Conservation (phyloP, 495 filamentous ascomycete genomes). For the Pseudomonodictys pantanalensis region DNA sequence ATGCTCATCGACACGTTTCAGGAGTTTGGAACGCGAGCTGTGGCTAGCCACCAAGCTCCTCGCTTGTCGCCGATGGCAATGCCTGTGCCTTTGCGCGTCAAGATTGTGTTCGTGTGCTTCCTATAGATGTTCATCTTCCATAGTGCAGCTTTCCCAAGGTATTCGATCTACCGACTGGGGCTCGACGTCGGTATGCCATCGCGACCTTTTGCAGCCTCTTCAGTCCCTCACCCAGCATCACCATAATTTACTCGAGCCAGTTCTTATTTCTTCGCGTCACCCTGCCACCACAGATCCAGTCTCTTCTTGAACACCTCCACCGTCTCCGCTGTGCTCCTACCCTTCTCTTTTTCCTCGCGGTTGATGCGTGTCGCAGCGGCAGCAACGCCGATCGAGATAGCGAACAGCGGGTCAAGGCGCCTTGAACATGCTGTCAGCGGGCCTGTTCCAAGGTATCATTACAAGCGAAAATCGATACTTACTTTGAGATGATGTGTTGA, state of each 20-base stretch:
- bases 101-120: too few species aligned
- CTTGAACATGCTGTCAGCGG: constrained; percentile 44
- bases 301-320: constrained; percentile 49
- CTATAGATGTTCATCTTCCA: too few species aligned
- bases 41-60: too few species aligned
- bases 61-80: too few species aligned
- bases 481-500: constrained; percentile 24
- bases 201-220: not conserved
- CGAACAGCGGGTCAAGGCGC: constrained; percentile 81
- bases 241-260: not conserved
- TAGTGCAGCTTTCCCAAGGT: too few species aligned
- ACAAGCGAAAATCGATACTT: not conserved
- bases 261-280: not conserved
- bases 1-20: too few species aligned
- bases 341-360: constrained; percentile 76
- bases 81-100: too few species aligned
- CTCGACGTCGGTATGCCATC: too few species aligned
- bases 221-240: not conserved
- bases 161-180: too few species aligned
- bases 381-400: constrained; percentile 67
- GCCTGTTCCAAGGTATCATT: not conserved
- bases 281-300: constrained; percentile 30
- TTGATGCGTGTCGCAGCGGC: constrained; percentile 69
- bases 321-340: constrained; percentile 52
- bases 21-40: too few species aligned